A percentile compares a stretch with the other conserved stretches of the same genome.
phyloP scores from a whole-genome alignment of 1,139 yeast genomes.

The Zygosaccharomyces pseudobailii region DNA sequence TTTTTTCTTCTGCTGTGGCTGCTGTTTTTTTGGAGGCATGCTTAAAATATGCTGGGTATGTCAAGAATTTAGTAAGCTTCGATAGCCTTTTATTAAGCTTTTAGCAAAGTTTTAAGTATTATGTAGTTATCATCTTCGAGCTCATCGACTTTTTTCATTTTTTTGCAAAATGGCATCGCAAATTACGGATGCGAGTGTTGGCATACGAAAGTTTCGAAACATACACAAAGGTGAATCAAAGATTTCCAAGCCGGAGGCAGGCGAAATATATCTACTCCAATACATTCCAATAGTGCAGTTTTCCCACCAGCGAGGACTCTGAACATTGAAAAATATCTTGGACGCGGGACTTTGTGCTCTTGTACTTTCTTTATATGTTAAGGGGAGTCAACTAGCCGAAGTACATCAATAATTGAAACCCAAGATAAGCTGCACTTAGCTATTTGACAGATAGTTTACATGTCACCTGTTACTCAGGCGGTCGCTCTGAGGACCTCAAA shows the following conservation, averaged over 20 bases:
- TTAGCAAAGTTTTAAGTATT: not conserved
- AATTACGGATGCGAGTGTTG: not conserved
- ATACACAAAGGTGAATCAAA: not conserved
- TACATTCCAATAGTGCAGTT: too few relatives aligned
- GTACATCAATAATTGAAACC: not conserved
- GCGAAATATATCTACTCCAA: too few relatives aligned
- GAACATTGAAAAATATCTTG: not conserved
- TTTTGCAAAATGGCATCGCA: not conserved
- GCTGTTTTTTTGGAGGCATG: slow-evolving; percentile 71
- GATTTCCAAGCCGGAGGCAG: not conserved
- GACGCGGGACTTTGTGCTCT: not conserved
- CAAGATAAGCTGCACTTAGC: not conserved
- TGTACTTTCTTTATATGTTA: slow-evolving; percentile 8
- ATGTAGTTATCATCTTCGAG: not conserved
- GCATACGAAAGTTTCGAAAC: not conserved
- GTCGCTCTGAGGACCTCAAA: slow-evolving; percentile 15
- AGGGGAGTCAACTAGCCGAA: not conserved
- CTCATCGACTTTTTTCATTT: slow-evolving; percentile 3
- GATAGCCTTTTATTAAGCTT: not conserved
- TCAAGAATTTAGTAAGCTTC: not conserved
- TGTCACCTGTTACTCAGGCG: slow-evolving; percentile 16
- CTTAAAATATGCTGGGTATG: slow-evolving; percentile 5
- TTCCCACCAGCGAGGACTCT: too few relatives aligned
- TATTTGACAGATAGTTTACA: not conserved
- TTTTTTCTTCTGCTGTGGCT: slow-evolving; percentile 62